phyloP scores from a whole-genome alignment of 1,284 basidiomycete genomes.

The Afroboletus lepidellus region DNA sequence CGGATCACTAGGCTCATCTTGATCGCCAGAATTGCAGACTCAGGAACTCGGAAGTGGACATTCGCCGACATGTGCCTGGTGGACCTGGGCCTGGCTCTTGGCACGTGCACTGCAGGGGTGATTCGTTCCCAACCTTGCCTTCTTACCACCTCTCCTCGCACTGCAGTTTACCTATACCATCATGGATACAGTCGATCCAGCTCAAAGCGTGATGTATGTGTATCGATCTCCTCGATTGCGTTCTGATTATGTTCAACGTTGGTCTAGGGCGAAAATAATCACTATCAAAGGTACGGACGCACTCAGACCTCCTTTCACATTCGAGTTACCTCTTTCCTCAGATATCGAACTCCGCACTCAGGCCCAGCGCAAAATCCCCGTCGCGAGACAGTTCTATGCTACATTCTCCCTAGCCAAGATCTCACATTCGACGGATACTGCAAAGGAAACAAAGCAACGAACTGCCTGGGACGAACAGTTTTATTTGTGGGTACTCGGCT shows the following conservation, averaged over 20 bases:
- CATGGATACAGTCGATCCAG: neutral
- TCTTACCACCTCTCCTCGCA: no score
- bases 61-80: no score
- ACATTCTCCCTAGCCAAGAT: neutral
- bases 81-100: no score
- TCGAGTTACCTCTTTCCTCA: neutral
- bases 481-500: neutral
- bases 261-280: neutral
- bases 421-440: neutral
- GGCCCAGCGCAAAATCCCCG: neutral
- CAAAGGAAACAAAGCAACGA: neutral
- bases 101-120: no score
- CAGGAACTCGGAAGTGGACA: no score
- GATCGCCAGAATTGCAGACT: no score
- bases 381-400: neutral
- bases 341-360: neutral
- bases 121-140: no score
- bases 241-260: neutral
- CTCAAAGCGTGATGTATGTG: neutral
- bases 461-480: neutral
- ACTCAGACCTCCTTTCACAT: neutral
- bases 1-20: no score
- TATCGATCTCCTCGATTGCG: no score
- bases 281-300: neutral
- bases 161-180: neutral